phyloP scores from a whole-genome alignment of 495 filamentous ascomycete species.

The Monascus purpureus region DNA sequence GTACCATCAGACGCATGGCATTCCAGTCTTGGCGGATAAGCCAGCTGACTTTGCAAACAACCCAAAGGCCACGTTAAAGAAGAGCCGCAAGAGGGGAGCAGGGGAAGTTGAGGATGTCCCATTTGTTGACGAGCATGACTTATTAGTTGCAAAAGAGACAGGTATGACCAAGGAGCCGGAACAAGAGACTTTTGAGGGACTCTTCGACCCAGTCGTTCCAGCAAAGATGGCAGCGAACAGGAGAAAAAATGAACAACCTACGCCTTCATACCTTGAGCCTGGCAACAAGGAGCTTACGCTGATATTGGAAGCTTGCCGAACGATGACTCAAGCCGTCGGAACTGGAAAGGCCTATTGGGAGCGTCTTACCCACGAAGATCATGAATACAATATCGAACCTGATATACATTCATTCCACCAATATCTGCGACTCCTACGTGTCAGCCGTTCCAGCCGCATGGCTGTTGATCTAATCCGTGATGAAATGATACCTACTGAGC shows the following conservation, averaged over 20 bases:
- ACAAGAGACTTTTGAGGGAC: conserved; percentile 18
- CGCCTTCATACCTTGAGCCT: conserved; percentile 24
- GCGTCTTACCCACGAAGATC: conserved; percentile 38
- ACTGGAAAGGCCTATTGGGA: conserved; percentile 57
- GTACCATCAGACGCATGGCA: conserved; percentile 61
- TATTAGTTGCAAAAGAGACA: conserved; percentile 2
- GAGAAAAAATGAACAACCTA: background rate
- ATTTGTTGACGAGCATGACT: conserved; percentile 17
- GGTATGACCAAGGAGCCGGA: conserved; percentile 2
- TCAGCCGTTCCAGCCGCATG: conserved; percentile 42
- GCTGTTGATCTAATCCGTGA: conserved; percentile 39
- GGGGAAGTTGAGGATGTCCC: conserved; percentile 15
- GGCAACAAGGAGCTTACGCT: conserved; percentile 58
- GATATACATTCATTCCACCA: conserved; percentile 53
- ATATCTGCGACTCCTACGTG: conserved; percentile 54
- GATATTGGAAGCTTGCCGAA: conserved; percentile 43
- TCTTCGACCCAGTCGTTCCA: conserved; percentile 22
- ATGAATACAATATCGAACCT: conserved; percentile 40
- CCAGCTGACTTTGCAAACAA: conserved; percentile 4
- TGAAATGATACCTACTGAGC: conserved; percentile 21
- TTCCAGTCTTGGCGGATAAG: conserved; percentile 31
- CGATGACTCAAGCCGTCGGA: conserved; percentile 15
- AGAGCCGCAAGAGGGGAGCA: background rate
- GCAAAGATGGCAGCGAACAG: background rate
- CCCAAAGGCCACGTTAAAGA: background rate